phyloP scores from a whole-genome alignment of 2,329 filamentous ascomycete genomes.

The Colletotrichum sp. region DNA sequence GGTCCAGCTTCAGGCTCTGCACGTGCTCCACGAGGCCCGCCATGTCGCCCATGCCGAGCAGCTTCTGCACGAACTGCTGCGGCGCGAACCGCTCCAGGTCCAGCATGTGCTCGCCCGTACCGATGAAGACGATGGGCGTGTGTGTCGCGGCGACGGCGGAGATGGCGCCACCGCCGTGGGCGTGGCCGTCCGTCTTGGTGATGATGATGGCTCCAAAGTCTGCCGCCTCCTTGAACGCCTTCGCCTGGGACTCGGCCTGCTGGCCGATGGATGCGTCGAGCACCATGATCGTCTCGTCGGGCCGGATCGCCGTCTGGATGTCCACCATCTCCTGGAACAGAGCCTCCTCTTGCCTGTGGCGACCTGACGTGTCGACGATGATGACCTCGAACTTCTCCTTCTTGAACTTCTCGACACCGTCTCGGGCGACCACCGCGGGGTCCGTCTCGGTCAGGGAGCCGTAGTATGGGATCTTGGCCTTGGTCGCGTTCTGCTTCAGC shows the following conservation, averaged over 20 bases:
- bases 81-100: constrained; percentile 94
- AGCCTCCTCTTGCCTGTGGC: constrained; percentile 93
- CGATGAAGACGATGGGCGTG: constrained; percentile 97
- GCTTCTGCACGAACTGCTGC: constrained; percentile 89
- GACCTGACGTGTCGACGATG: constrained; percentile 95
- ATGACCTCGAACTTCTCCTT: constrained; percentile 98
- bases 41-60: constrained; percentile 98
- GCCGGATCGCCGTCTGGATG: constrained; percentile 87
- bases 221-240: constrained; percentile 96
- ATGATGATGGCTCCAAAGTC: constrained; percentile 99
- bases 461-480: constrained; percentile 98
- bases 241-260: constrained; percentile 90
- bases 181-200: constrained; percentile 97
- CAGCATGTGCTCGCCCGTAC: constrained; percentile 96
- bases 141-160: constrained; percentile 96
- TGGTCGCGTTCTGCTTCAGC: constrained; percentile 97
- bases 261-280: constrained; percentile 96
- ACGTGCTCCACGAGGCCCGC: constrained; percentile 95
- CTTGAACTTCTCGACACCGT: constrained; percentile 98
- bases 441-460: constrained; percentile 96
- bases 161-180: constrained; percentile 94
- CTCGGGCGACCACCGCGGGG: constrained; percentile 89
- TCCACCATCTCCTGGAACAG: constrained; percentile 98
- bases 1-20: constrained; percentile 91
- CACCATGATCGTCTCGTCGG: constrained; percentile 98